Evolutionary conservation across 805 yeast genomes (phyloP), one percentile per base, ranked within the genome.

Genomic region (Tetrapisispora iriomotensis): DNA sequence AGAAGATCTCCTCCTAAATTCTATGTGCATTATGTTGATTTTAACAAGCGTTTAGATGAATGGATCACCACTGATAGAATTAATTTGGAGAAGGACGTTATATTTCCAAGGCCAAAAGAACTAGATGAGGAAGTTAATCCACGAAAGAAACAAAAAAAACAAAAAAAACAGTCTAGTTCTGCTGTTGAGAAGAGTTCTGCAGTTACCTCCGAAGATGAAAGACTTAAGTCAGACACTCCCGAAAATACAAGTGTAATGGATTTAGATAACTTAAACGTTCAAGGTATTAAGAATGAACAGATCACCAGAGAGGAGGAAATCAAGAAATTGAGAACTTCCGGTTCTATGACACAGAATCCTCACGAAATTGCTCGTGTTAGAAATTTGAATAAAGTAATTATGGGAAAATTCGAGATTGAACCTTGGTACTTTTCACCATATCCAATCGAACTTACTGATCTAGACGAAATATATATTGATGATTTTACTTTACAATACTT

Each of bases 361-460:
- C 75, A 71, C 41, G 97, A 90, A 54, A 83, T 90, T 19, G 87
- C 97, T 0, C 71, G 92, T 40, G 96, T 92, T 34, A 73, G 97
- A 49, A 92, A 92, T 56, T 69, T 92, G 45, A 69, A 74, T 34
- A 72, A 75, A 39, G 75, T 92, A 5, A 80, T 85, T 3, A 76
- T 92, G 64, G 99, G 98, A 1, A 82, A 81, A 46, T 86, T 79
- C 60, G 82, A 83, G 49, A 86, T 92, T 38, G 99, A 92, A 59
- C 98, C 99, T 2, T 92, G 99, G 99, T 92, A 92, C 62, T 92
- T 92, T 54, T 83, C 95, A 1, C 97, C 99, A 1, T 92, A 92
- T 59, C 99, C 99, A 0, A 71, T 86, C 13, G 98, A 92, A 57
- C 71, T 87, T 40, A 86, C 96, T 0, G 97, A 92, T 51, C 92